These are phyloP conservation scores for Deinandra increscens DNA, from an alignment of 129 eudicot species.

Conservation along the genomic window DNA sequence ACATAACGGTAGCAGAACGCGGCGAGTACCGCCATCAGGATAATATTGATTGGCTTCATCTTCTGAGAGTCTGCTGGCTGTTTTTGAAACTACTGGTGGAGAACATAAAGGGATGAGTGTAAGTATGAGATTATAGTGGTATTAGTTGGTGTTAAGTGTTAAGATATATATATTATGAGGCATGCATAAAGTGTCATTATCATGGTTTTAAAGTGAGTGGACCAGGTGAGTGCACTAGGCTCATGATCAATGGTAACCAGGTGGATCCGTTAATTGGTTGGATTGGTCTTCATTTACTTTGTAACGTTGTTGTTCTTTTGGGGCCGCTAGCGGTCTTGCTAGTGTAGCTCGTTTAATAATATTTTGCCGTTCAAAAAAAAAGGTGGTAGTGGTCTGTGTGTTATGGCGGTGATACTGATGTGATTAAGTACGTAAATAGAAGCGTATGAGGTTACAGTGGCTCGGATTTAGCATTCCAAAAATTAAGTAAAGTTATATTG, in stretches of 20 bases:
- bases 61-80: not conserved
- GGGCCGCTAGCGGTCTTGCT: too few species aligned
- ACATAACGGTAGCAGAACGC: conserved; percentile 21
- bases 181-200: conserved; percentile 14
- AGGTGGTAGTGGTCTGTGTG: too few species aligned
- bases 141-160: not conserved
- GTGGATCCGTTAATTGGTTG: too few species aligned
- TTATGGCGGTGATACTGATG: too few species aligned
- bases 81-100: conserved; percentile 5
- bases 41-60: conserved; percentile 30
- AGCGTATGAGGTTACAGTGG: too few species aligned
- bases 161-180: conserved; percentile 7
- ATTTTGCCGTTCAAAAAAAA: too few species aligned
- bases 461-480: too few species aligned
- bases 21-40: conserved; percentile 33
- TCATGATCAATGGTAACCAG: conserved; percentile 6
- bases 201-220: conserved; percentile 32
- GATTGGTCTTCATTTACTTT: too few species aligned
- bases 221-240: conserved; percentile 25
- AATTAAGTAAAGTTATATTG: too few species aligned
- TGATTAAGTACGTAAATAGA: too few species aligned
- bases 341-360: too few species aligned
- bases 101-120: not conserved
- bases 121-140: conserved; percentile 3
- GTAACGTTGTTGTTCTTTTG: too few species aligned